These are phyloP conservation scores for Solanum chilense DNA, from an alignment of 257 asterid genomes.

Conservation along the genomic window DNA sequence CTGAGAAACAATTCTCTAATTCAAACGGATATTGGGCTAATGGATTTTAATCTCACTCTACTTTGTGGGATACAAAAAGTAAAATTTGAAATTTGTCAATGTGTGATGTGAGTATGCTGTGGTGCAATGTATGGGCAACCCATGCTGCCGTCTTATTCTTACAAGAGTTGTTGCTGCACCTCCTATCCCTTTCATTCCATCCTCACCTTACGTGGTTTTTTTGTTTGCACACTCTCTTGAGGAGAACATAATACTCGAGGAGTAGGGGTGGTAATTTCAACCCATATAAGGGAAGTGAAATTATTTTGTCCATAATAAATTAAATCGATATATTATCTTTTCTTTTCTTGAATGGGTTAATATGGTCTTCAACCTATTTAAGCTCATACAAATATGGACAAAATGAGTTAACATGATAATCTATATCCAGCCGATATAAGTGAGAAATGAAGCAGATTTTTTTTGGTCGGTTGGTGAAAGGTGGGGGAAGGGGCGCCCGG, in stretches of 20 bases:
- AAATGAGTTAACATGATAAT: too few relatives aligned
- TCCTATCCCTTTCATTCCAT: background rate
- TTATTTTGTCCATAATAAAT: too few relatives aligned
- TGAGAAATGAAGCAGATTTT: too few relatives aligned
- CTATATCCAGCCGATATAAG: too few relatives aligned
- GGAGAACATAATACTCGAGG: background rate
- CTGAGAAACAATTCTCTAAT: background rate
- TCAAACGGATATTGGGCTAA: background rate
- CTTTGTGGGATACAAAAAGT: background rate
- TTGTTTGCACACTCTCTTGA: background rate
- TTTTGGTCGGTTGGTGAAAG: too few relatives aligned
- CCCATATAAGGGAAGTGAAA: too few relatives aligned
- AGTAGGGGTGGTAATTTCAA: too few relatives aligned
- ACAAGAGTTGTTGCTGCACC: background rate
- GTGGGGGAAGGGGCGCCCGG: too few relatives aligned
- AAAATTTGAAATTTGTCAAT: background rate
- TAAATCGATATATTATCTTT: too few relatives aligned
- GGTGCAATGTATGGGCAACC: background rate
- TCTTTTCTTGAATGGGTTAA: too few relatives aligned
- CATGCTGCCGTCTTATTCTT: background rate
- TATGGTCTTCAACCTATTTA: too few relatives aligned
- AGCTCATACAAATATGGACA: too few relatives aligned
- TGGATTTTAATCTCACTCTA: background rate
- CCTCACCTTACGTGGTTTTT: background rate
- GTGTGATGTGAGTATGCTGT: background rate